Evolutionary conservation across 2,329 filamentous ascomycete genomes (phyloP), one percentile per base, ranked within the genome.

Genomic region (Hawksworthiomyces lignivorus): DNA sequence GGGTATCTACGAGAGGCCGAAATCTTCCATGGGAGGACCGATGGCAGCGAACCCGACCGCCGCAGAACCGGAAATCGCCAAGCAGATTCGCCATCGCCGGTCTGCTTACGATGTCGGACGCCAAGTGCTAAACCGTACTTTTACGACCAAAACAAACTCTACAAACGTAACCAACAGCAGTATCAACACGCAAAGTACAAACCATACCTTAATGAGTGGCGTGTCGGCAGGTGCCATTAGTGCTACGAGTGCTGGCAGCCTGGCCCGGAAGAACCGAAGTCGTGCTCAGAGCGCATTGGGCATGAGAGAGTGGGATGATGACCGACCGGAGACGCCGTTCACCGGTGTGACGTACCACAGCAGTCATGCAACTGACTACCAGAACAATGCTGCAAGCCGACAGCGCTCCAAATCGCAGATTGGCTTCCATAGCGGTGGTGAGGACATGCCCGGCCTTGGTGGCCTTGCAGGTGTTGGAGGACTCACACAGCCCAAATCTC

Each of bases 161-260:
- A 94, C 89, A 2, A 87, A 79, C 51, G 70, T 71, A 3, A 85
- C 81, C 7, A 77, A 79, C 36, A 79, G 82, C 50, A 89, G 82
- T 52, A 78, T 69, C 26, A 70, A 71, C 4, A 85, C 81, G 1
- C 79, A 85, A 52, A 80, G 79, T 58, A 96, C 87, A 14, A 80
- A 82, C 52, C 79, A 83, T 53, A 97, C 87, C 54, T 62, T 98
- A 32, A 96, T 96, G 90, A 97, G 90, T 59, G 92, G 90, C 4
- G 74, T 78, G 39, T 97, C 92, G 40, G 92, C 92, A 1, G 82
- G 89, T 38, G 90, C 77, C 11, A 87, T 96, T 62, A 97, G 90
- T 60, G 86, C 88, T 38, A 97, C 92, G 14, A 97, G 92, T 62
- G 92, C 92, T 14, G 92, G 89, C 41, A 97, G 90, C 62, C 78